Conservation (phyloP, 2,329 filamentous ascomycete species). For the Talaromyces sp. region DNA sequence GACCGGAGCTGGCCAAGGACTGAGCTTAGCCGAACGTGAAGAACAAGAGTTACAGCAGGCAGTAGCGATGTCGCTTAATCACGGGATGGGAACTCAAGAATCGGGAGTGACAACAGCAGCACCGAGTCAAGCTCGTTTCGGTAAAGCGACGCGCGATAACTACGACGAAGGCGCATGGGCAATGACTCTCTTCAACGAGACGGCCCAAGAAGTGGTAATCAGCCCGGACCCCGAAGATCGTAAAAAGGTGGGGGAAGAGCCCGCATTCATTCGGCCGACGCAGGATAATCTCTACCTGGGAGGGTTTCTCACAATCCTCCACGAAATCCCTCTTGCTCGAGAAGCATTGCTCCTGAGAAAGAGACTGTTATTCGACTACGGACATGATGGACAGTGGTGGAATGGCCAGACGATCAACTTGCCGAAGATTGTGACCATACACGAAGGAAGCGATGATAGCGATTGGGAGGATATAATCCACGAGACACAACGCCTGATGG, state of each 20-base stretch:
- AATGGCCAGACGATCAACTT: slow-evolving; percentile 56
- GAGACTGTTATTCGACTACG: slow-evolving; percentile 54
- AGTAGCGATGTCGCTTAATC: slow-evolving; percentile 50
- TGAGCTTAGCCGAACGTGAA: slow-evolving; percentile 47
- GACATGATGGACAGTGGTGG: slow-evolving; percentile 64
- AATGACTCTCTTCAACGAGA: slow-evolving; percentile 53
- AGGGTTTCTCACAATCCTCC: slow-evolving; percentile 63
- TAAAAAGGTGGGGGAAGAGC: slow-evolving; percentile 52
- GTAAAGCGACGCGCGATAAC: slow-evolving; percentile 56
- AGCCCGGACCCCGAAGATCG: slow-evolving; percentile 57
- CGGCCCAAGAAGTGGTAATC: slow-evolving; percentile 56
- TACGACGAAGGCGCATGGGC: slow-evolving; percentile 61
- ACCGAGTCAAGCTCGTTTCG: slow-evolving; percentile 49
- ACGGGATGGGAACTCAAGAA: slow-evolving; percentile 54
- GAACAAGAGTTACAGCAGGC: slow-evolving; percentile 50
- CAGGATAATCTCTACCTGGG: slow-evolving; percentile 58
- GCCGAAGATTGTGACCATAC: slow-evolving; percentile 54
- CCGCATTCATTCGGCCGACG: slow-evolving; percentile 61
- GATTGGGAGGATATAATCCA: slow-evolving; percentile 53
- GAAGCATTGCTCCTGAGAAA: slow-evolving; percentile 58
- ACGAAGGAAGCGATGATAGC: slow-evolving; percentile 35
- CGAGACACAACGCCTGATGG: slow-evolving; percentile 64
- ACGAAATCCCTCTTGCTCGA: slow-evolving; percentile 61
- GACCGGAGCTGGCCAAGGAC: slow-evolving; percentile 31
- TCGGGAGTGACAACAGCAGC: slow-evolving; percentile 54